A percentile compares a stretch with the other conserved stretches of the same genome.
Evolutionary conservation across 164 flowering plant species (phyloP).

Genomic region (Stephania cephalantha): DNA sequence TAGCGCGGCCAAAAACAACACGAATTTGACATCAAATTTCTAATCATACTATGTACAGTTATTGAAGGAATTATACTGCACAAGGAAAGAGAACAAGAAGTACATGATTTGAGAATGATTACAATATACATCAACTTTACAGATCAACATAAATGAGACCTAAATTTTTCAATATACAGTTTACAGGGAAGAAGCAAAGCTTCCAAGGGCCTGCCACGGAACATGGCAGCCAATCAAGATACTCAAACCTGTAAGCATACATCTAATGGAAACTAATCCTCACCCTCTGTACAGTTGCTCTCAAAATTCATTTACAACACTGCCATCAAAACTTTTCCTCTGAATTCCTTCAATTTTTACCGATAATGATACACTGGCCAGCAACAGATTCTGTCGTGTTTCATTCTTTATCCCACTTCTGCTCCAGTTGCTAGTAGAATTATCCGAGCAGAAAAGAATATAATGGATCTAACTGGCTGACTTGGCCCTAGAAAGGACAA

Average conservation of each 20-base stretch:
- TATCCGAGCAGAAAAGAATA: constrained; percentile 16
- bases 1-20: neutral
- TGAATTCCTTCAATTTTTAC: constrained; percentile 11
- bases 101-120: neutral
- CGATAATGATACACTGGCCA: constrained; percentile 12
- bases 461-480: constrained; percentile 7
- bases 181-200: constrained; percentile 28
- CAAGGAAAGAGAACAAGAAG: neutral
- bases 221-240: constrained; percentile 9
- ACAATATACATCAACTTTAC: constrained; percentile 42
- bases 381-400: constrained; percentile 10
- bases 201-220: constrained; percentile 12
- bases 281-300: constrained; percentile 55
- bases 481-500: constrained; percentile 7
- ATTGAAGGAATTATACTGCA: neutral
- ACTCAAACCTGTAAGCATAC: constrained; percentile 21
- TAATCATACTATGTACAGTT: neutral
- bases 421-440: constrained; percentile 9
- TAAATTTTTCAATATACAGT: constrained; percentile 29
- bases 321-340: constrained; percentile 34
- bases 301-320: constrained; percentile 53
- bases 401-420: constrained; percentile 1
- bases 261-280: constrained; percentile 24
- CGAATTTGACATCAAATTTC: neutral
- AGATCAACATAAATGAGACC: constrained; percentile 33